Evolutionary conservation across 768 basidiomycete genomes (phyloP), one percentile per base, ranked within the genome.

Genomic region (Mycena leptocephala): DNA sequence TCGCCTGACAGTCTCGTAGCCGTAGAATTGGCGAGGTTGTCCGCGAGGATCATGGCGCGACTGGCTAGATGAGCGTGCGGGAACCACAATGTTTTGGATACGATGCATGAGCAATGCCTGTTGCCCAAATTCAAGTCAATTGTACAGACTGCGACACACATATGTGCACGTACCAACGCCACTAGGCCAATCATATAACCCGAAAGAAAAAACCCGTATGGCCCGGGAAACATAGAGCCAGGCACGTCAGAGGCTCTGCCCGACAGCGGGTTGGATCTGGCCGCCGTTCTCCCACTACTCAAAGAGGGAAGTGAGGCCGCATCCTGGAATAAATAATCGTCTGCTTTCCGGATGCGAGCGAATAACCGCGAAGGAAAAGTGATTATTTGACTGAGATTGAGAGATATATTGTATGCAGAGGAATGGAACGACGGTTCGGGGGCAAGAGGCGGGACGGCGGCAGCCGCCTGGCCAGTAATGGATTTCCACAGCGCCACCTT

Each of bases 31-130:
- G 46, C 81, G 82, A 73, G 67, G 71, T n/a, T 39, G 28, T n/a
- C 78, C 78, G 30, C 80, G 81, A 18, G 79, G 80, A 32, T 76
- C 53, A 20, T 68, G 70, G 28, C 73, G 69, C 1, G 74, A 48
- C 35, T 71, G 62, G 55, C 75, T 53, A 24, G 84, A 80, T 18
- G 83, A 83, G 3, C 90, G 90, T 41, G 93, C 90, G 16, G 95
- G 95, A 0, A 94, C 91, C 56, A 95, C 92, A 53, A 95, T 90
- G 81, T 95, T 92, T 79, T 95, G 95, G 72, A 96, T 93, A 33
- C 95, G 90, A 78, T 95, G 93, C 72, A 95, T 83, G 33, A 95
- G 80, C 61, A 96, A 84, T 16, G 91, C 93, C 94, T 95, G 78
- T 20, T 18, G 61, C 28, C 30, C 35, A 33, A 26, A 14, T 39